Percentiles rank a stretch among this genome's conserved stretches.
These are phyloP conservation scores for Tetraselmis striata DNA, from an alignment of 139 green algal species.

Conservation along the genomic window DNA sequence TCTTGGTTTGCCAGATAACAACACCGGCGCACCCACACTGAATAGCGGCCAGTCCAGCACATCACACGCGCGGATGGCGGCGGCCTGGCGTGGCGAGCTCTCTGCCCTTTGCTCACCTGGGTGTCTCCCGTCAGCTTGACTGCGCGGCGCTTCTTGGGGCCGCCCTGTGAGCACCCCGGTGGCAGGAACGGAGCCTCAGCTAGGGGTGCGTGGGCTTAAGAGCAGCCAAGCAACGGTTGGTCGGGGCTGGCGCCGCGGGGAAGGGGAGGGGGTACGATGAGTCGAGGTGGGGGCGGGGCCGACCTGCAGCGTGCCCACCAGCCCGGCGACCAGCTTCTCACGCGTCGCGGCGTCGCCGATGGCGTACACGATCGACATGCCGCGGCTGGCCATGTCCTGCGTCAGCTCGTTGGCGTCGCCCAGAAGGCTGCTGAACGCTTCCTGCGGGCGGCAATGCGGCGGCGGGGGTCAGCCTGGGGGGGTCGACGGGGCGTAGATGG, in stretches of 20 bases:
- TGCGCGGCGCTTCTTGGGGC: conserved; percentile 30
- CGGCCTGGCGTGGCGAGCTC: too few relatives aligned
- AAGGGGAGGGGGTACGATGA: too few relatives aligned
- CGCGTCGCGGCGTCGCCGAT: conserved; percentile 45
- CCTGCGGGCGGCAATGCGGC: conserved; percentile 34
- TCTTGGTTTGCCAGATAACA: too few relatives aligned
- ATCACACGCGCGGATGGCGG: too few relatives aligned
- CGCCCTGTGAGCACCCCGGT: too few relatives aligned
- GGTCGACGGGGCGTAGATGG: neutral
- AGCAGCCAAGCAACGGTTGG: too few relatives aligned
- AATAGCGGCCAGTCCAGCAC: too few relatives aligned
- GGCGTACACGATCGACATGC: conserved; percentile 71
- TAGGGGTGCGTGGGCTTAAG: too few relatives aligned
- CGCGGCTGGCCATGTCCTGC: conserved; percentile 68
- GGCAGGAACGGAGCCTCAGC: too few relatives aligned
- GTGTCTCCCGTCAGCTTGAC: conserved; percentile 63
- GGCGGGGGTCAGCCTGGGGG: neutral
- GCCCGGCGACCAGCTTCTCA: conserved; percentile 54
- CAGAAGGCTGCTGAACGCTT: conserved; percentile 64
- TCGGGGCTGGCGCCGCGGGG: too few relatives aligned
- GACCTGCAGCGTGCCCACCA: conserved; percentile 38
- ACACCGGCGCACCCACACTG: too few relatives aligned
- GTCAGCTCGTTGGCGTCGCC: conserved; percentile 77
- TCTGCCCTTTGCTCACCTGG: conserved; percentile 25
- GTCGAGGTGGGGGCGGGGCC: too few relatives aligned